These are phyloP conservation scores for Mycena chlorophos DNA, from an alignment of 768 basidiomycete species.

Conservation along the genomic window DNA sequence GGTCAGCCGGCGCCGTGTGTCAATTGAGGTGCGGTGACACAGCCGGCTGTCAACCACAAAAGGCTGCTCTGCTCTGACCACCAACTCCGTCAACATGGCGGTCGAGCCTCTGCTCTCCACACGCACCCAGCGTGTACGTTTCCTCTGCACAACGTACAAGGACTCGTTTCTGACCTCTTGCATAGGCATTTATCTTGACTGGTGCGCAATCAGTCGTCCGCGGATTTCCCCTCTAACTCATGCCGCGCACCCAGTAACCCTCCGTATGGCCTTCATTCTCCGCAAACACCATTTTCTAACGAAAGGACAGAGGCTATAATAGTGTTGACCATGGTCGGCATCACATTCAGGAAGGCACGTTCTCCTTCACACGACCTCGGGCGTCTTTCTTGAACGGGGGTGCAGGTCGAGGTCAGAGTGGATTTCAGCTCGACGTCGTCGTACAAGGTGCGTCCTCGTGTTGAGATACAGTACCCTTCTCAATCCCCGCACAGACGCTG, in stretches of 20 bases:
- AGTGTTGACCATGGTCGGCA: constrained; percentile 72
- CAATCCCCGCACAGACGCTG: constrained; percentile 55
- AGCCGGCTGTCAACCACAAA: background rate
- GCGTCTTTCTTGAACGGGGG: constrained; percentile 3
- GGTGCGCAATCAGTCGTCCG: constrained; percentile 44
- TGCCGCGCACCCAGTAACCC: constrained; percentile 41
- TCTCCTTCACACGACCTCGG: background rate
- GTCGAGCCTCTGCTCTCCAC: constrained; percentile 73
- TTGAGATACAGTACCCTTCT: constrained; percentile 15
- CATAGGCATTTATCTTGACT: constrained; percentile 60
- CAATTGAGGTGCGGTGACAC: background rate
- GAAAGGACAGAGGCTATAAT: constrained; percentile 62
- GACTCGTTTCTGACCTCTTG: background rate
- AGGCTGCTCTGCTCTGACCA: constrained; percentile 11
- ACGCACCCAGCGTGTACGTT: constrained; percentile 52
- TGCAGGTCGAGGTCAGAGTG: constrained; percentile 55
- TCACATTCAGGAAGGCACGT: constrained; percentile 67
- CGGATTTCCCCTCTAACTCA: constrained; percentile 6
- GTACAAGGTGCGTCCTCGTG: constrained; percentile 51
- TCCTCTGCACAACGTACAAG: background rate
- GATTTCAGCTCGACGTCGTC: constrained; percentile 35
- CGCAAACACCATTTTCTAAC: background rate
- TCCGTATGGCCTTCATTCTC: constrained; percentile 54
- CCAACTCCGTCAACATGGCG: constrained; percentile 48
- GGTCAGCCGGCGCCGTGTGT: too few species aligned